Conservation (phyloP, 1,284 basidiomycete genomes). For the Heterobasidion irregulare region DNA sequence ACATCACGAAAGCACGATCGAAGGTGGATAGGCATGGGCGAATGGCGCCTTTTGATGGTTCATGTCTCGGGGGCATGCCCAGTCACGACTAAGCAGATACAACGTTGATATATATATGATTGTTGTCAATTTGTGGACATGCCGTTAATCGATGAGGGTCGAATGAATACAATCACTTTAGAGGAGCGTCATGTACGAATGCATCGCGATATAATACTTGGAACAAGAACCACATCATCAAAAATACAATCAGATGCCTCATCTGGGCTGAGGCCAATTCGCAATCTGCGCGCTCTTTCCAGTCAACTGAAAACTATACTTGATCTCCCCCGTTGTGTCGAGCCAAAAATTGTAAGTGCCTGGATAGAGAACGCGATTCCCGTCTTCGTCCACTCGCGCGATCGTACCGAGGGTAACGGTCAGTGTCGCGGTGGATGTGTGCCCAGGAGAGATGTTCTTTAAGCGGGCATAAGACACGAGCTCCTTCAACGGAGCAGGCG, state of each 20-base stretch:
- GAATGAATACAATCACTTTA: too few relatives aligned
- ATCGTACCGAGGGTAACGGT: constrained; percentile 40
- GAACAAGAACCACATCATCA: background rate
- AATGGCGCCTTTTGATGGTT: too few relatives aligned
- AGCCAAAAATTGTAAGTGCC: constrained; percentile 38
- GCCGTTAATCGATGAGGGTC: too few relatives aligned
- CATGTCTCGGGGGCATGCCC: too few relatives aligned
- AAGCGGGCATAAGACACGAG: constrained; percentile 42
- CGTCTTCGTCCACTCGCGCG: constrained; percentile 37
- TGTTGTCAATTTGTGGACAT: too few relatives aligned
- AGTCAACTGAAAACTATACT: constrained; percentile 31
- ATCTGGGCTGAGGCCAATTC: constrained; percentile 26
- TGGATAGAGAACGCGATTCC: constrained; percentile 37
- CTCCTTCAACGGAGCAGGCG: constrained; percentile 42
- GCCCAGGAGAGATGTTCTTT: constrained; percentile 29
- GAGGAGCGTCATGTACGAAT: too few relatives aligned
- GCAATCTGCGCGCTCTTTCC: constrained; percentile 32
- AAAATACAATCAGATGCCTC: background rate
- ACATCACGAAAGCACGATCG: too few relatives aligned
- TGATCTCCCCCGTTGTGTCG: constrained; percentile 28
- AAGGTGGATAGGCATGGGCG: too few relatives aligned
- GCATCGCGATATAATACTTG: background rate
- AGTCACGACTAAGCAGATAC: too few relatives aligned
- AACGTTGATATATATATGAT: too few relatives aligned
- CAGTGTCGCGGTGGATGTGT: constrained; percentile 28